Evolutionary conservation across 495 filamentous ascomycete genomes (phyloP).

Genomic region (Xylaria telfairii): DNA sequence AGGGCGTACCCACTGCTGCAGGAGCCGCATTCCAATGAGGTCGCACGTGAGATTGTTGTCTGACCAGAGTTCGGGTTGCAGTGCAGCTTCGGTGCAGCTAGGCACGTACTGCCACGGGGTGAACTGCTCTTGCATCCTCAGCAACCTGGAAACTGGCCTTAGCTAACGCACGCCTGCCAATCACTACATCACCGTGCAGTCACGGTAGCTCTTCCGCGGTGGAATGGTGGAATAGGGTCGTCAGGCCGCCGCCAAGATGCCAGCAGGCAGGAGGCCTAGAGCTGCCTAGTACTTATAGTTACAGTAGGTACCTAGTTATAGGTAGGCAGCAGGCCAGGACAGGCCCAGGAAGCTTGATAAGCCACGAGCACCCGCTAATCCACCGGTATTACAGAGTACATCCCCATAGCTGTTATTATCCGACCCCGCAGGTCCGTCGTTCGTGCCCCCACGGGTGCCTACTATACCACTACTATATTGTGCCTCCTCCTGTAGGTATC

Average conservation of each 20-base stretch:
- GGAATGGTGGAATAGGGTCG: background rate
- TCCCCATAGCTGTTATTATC: background rate
- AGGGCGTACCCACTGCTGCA: constrained; percentile 9
- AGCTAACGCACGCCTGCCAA: background rate
- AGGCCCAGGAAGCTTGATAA: background rate
- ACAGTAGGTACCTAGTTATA: too few species aligned
- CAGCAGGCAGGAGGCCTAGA: background rate
- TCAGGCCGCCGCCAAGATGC: background rate
- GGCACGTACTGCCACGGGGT: background rate
- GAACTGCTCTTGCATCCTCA: background rate
- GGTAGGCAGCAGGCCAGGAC: too few species aligned
- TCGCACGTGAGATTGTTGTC: constrained; percentile 3
- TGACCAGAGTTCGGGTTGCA: background rate
- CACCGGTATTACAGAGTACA: constrained; percentile 3
- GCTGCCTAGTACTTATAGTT: too few species aligned
- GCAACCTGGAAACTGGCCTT: background rate
- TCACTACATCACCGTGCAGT: background rate
- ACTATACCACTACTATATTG: too few species aligned
- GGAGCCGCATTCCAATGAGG: constrained; percentile 19
- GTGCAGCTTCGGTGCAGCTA: constrained; percentile 15
- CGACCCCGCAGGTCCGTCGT: constrained; percentile 14
- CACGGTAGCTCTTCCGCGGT: constrained; percentile 7
- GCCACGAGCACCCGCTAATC: background rate
- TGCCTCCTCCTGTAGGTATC: too few species aligned
- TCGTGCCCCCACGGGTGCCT: background rate